Conservation (phyloP, 2,329 filamentous ascomycete species). For the Lasiodiplodia hormozganensis region DNA sequence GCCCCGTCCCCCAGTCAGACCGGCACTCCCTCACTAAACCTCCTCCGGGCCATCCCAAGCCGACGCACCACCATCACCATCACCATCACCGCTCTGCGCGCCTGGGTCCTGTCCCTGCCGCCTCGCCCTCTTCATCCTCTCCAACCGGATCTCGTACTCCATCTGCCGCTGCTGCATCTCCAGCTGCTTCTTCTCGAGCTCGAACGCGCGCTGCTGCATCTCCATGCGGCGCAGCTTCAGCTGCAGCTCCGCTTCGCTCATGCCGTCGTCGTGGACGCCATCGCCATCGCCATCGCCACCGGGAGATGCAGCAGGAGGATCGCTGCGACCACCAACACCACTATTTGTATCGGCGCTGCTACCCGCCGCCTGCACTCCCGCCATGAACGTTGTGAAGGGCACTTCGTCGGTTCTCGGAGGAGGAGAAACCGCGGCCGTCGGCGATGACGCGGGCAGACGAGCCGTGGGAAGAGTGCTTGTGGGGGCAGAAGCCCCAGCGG, state of each 20-base stretch:
- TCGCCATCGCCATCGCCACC: too few relatives aligned
- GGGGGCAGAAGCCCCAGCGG: too few relatives aligned
- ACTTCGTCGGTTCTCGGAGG: too few relatives aligned
- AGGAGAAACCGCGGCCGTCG: too few relatives aligned
- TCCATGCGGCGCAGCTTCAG: neutral
- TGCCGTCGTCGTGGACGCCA: neutral
- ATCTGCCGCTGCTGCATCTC: constrained; percentile 4
- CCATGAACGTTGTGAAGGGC: too few relatives aligned
- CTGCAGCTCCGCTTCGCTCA: constrained; percentile 2
- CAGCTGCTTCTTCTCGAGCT: constrained; percentile 1
- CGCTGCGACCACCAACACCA: neutral
- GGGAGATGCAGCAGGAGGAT: neutral
- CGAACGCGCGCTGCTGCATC: neutral
- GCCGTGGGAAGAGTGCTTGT: too few relatives aligned
- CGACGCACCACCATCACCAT: neutral
- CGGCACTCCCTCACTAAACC: neutral
- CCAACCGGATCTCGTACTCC: neutral
- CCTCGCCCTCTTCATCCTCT: neutral
- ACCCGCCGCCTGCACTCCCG: too few relatives aligned
- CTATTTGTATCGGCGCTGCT: too few relatives aligned
- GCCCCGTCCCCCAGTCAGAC: neutral
- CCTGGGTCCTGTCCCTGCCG: too few relatives aligned
- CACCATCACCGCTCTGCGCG: neutral
- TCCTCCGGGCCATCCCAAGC: neutral
- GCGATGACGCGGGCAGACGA: too few relatives aligned